Evolutionary conservation across 177 flowering plant genomes (phyloP).

Genomic region (Vitis hybrid): DNA sequence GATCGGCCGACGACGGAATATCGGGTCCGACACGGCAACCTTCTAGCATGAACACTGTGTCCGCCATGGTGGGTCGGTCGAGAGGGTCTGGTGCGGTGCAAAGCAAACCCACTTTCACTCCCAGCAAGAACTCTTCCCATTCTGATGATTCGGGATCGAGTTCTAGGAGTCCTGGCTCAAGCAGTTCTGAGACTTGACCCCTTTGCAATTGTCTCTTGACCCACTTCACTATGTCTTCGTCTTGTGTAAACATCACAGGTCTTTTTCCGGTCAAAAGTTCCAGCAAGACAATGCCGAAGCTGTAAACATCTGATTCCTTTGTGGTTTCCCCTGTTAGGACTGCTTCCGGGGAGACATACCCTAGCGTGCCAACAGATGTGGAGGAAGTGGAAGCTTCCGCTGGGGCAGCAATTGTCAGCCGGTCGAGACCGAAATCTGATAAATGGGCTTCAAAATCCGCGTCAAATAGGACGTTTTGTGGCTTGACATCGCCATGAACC

Average conservation of each 20-base stretch:
- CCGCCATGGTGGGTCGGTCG: conserved; percentile 89
- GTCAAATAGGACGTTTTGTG: conserved; percentile 62
- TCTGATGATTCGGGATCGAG: conserved; percentile 93
- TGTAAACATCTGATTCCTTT: conserved; percentile 79
- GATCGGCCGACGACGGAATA: conserved; percentile 80
- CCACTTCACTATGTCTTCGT: conserved; percentile 96
- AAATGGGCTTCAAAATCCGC: conserved; percentile 80
- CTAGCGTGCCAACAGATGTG: conserved; percentile 57
- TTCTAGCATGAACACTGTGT: conserved; percentile 93
- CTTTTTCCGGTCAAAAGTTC: conserved; percentile 81
- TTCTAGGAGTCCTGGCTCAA: conserved; percentile 83
- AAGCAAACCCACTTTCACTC: conserved; percentile 80
- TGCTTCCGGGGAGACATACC: conserved; percentile 80
- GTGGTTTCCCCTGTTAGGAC: conserved; percentile 41
- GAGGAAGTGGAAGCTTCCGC: conserved; percentile 52
- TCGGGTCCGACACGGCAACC: conserved; percentile 94
- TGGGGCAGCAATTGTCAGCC: conserved; percentile 31
- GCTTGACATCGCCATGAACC: conserved; percentile 65
- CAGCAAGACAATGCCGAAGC: conserved; percentile 83
- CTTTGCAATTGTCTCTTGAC: conserved; percentile 80
- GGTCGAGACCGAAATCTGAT: conserved; percentile 66
- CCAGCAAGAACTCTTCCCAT: conserved; percentile 96
- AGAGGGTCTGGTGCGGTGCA: conserved; percentile 88
- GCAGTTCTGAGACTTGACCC: conserved; percentile 75
- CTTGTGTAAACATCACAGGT: conserved; percentile 78